Conservation (phyloP, 2,329 filamentous ascomycete genomes). For the Zarea fungicola region DNA sequence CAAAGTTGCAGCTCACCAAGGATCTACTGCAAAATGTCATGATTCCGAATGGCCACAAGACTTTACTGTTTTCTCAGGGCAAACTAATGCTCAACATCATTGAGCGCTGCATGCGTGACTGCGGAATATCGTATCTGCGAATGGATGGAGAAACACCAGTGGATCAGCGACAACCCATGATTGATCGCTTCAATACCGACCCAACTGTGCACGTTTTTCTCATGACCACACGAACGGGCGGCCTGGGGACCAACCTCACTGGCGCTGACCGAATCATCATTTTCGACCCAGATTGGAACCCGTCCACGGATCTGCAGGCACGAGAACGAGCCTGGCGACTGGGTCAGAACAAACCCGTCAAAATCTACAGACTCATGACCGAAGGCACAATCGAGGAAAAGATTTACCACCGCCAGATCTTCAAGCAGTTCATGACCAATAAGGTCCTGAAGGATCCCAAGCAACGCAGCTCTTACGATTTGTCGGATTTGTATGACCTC, state of each 20-base stretch:
- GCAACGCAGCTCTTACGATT: conserved; percentile 83
- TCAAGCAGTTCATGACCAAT: conserved; percentile 96
- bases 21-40: conserved; percentile 75
- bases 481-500: conserved; percentile 85
- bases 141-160: conserved; percentile 95
- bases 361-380: conserved; percentile 96
- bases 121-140: conserved; percentile 69
- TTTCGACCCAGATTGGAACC: conserved; percentile 98
- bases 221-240: conserved; percentile 91
- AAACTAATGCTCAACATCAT: conserved; percentile 94
- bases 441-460: conserved; percentile 94
- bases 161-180: conserved; percentile 79
- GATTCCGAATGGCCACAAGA: conserved; percentile 88
- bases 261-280: conserved; percentile 96
- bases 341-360: conserved; percentile 90
- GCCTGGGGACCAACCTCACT: conserved; percentile 88
- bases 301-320: conserved; percentile 91
- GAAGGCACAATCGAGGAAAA: conserved; percentile 98
- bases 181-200: conserved; percentile 87
- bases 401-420: conserved; percentile 97
- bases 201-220: conserved; percentile 80
- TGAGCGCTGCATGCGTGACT: conserved; percentile 70
- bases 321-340: conserved; percentile 93
- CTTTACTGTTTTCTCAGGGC: conserved; percentile 86
- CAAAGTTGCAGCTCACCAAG: conserved; percentile 94